A percentile compares a stretch with the other conserved stretches of the same genome.
Evolutionary conservation across 768 basidiomycete genomes (phyloP).

Genomic region (Tephrocybe rancida): DNA sequence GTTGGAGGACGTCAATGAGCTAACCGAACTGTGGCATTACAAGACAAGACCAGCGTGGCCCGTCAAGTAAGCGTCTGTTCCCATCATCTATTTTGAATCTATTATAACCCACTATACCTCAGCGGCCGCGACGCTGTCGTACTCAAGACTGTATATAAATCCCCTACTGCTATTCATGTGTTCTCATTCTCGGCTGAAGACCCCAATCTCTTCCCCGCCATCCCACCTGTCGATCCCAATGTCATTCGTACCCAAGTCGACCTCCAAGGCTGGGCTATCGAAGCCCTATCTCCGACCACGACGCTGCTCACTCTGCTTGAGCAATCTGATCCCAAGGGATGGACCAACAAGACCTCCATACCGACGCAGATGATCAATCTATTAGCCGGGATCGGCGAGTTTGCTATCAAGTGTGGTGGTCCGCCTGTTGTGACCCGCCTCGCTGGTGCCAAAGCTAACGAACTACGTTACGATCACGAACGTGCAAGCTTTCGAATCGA

Average conservation of each 20-base stretch:
- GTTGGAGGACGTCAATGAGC: constrained; percentile 87
- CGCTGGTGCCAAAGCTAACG: constrained; percentile 72
- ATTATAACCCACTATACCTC: constrained; percentile 16
- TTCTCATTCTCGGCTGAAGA: constrained; percentile 96
- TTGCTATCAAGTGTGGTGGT: constrained; percentile 92
- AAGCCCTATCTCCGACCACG: constrained; percentile 92
- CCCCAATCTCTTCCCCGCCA: constrained; percentile 77
- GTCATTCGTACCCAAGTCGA: constrained; percentile 95
- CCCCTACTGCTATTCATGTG: constrained; percentile 91
- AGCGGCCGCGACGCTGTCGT: constrained; percentile 91
- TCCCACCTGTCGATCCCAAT: constrained; percentile 67
- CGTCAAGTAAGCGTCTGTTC: constrained; percentile 66
- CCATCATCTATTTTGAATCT: background rate
- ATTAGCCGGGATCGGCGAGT: constrained; percentile 92
- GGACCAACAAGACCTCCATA: constrained; percentile 93
- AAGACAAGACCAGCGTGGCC: constrained; percentile 94
- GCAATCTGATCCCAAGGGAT: constrained; percentile 96
- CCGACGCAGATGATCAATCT: constrained; percentile 92
- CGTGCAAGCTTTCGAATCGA: constrained; percentile 79
- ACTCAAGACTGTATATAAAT: constrained; percentile 96
- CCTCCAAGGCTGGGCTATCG: constrained; percentile 98
- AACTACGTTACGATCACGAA: constrained; percentile 87
- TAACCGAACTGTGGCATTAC: constrained; percentile 92
- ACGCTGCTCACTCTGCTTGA: constrained; percentile 92
- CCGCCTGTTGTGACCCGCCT: constrained; percentile 91